Conservation (phyloP, 2,329 filamentous ascomycete genomes). For the Phialophora tarda region DNA sequence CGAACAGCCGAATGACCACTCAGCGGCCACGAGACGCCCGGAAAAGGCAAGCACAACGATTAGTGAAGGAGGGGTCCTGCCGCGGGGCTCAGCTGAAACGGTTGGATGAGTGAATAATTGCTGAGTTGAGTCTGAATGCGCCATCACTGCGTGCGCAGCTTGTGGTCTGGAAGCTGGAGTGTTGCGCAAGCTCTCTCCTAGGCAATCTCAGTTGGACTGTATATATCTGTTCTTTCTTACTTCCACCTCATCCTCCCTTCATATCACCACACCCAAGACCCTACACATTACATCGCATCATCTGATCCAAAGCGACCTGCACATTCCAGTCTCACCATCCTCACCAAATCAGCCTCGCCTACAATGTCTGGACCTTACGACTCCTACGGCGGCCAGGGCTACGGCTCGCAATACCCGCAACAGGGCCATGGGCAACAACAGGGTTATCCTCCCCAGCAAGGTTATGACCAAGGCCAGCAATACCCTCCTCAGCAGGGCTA, state of each 20-base stretch:
- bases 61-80: conserved; percentile 18
- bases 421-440: conserved; percentile 44
- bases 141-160: not conserved
- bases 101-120: conserved; percentile 20
- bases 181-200: conserved; percentile 20
- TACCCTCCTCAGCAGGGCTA: conserved; percentile 44
- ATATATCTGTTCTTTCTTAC: conserved; percentile 13
- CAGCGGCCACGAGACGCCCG: conserved; percentile 13
- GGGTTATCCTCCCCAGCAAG: conserved; percentile 42
- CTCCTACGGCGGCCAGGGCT: conserved; percentile 43
- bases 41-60: conserved; percentile 1
- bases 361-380: conserved; percentile 61
- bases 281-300: not conserved
- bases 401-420: conserved; percentile 43
- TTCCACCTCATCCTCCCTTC: not conserved
- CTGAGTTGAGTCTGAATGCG: conserved; percentile 14
- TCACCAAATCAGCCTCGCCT: not conserved
- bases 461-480: conserved; percentile 34
- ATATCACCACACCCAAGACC: not conserved
- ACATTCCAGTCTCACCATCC: not conserved
- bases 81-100: conserved; percentile 29
- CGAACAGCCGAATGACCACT: conserved; percentile 14
- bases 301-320: not conserved
- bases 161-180: conserved; percentile 2
- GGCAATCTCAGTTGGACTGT: conserved; percentile 2